phyloP scores from a whole-genome alignment of 2,329 filamentous ascomycete species.

The Corinectria fuckeliana region DNA sequence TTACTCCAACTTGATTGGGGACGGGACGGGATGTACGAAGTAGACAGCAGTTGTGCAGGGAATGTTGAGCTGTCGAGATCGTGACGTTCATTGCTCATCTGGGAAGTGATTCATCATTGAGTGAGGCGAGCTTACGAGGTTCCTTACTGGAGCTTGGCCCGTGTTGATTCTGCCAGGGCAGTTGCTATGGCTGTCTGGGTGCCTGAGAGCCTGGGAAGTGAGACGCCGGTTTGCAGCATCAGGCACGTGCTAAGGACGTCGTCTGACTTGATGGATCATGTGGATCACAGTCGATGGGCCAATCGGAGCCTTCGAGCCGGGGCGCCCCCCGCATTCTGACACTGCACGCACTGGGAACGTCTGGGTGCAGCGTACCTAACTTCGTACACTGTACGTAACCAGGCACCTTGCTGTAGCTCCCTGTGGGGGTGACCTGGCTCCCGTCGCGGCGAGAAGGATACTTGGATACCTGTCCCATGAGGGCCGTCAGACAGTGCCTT shows the following conservation, averaged over 20 bases:
- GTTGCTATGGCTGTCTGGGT: not conserved
- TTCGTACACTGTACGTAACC: slow-evolving; percentile 14
- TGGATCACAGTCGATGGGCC: slow-evolving; percentile 34
- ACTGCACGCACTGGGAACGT: slow-evolving; percentile 15
- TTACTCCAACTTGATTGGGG: not conserved
- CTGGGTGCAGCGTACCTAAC: not conserved
- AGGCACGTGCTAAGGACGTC: slow-evolving; percentile 41
- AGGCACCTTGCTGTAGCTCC: slow-evolving; percentile 18
- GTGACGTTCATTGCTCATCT: slow-evolving; percentile 2
- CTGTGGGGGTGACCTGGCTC: not conserved
- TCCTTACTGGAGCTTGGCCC: slow-evolving; percentile 1
- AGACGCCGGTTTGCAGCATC: slow-evolving; percentile 19
- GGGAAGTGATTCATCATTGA: slow-evolving; percentile 1
- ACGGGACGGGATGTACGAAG: not conserved
- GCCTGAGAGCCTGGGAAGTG: slow-evolving; percentile 2
- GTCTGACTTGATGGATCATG: slow-evolving; percentile 42
- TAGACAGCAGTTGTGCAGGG: not conserved
- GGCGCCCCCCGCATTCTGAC: slow-evolving; percentile 38
- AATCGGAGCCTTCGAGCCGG: slow-evolving; percentile 32
- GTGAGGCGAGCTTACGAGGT: not conserved
- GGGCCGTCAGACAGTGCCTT: slow-evolving; percentile 10
- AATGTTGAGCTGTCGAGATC: not conserved
- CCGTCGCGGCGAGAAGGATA: slow-evolving; percentile 17
- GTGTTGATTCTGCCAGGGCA: not conserved
- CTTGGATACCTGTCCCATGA: not conserved